Evolutionary conservation across 345 rosid species (phyloP), one percentile per base, ranked within the genome.

Genomic region (Salix dunnii): DNA sequence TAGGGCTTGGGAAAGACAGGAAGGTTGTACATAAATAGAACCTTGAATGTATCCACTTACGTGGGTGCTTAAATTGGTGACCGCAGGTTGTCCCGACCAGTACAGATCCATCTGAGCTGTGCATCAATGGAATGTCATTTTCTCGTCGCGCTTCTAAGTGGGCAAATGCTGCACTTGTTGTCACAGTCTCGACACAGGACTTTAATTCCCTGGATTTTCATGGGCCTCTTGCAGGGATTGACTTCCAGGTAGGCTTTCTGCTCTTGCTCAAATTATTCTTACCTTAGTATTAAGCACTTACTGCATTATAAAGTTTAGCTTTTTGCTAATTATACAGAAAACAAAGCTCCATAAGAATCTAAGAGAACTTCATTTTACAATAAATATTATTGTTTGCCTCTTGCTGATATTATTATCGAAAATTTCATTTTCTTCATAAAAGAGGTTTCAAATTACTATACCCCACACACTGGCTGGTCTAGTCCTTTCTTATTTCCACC

Each of bases 71-170:
- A 60, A 58, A 66, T 48, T 70, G 71, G 60, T 75, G 63, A 12
- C 40, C 78, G n/a, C 91, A 95, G 97, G 97, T 93, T 78, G 97
- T 95, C 84, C 93, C 93, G 63, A 95, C 98, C 11, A 90, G 98
- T 78, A 93, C 97, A 64, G 77, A 84, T 80, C 94, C 96, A 55
- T 86, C 88, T 21, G 99, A 93, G 86, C 87, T 95, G 48, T 95
- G 99, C 84, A 85, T 93, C 84, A 95, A 95, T 46, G 99, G 96
- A 78, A 95, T 95, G 99, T 91, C 99, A 63, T 95, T 95, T 84
- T 95, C 98, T 84, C 94, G 92, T 14, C 96, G 97, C 77, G 86
- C 98, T 78, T 95, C 99, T 63, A 93, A 85, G 71, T 95, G 98
- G 98, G 99, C 98, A 64, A 95, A 93, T 87, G 97, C 99, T 82